Percentiles rank a stretch among this genome's conserved stretches.
These are phyloP conservation scores for Aureobasidium sp. DNA, from an alignment of 2,329 filamentous ascomycete genomes.

Conservation along the genomic window DNA sequence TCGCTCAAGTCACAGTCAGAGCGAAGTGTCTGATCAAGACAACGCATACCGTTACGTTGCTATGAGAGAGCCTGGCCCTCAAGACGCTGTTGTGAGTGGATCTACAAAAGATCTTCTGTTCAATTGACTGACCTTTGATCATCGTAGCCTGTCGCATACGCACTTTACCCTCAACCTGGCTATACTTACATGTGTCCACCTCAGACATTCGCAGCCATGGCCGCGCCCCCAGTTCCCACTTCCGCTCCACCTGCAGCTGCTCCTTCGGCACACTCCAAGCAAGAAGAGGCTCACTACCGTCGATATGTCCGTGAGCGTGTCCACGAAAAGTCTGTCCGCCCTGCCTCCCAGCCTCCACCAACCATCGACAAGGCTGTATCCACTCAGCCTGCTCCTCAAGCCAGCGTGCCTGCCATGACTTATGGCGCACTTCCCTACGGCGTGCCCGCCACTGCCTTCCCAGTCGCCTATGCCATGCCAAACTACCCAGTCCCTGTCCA, in stretches of 20 bases:
- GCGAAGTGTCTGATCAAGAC: slow-evolving; percentile 2
- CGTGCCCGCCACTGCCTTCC: not conserved
- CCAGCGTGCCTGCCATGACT: not conserved
- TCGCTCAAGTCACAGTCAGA: not conserved
- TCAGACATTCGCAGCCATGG: not conserved
- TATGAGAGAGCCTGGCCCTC: slow-evolving; percentile 15
- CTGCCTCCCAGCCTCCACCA: not conserved
- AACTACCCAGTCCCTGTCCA: slow-evolving; percentile 13
- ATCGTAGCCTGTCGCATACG: slow-evolving; percentile 10
- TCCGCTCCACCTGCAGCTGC: not conserved
- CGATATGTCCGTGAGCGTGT: slow-evolving; percentile 1
- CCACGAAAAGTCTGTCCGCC: not conserved
- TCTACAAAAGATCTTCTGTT: not conserved
- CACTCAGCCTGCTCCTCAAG: not conserved
- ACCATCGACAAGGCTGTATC: not conserved
- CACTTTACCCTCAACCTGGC: slow-evolving; percentile 7
- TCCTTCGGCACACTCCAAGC: not conserved
- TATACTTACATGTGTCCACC: slow-evolving; percentile 10
- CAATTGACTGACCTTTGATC: not conserved
- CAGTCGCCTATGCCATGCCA: slow-evolving; percentile 14
- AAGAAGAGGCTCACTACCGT: not conserved
- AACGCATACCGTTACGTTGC: slow-evolving; percentile 14
- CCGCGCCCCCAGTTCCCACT: not conserved
- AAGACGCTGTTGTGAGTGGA: slow-evolving; percentile 6
- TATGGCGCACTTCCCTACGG: not conserved